A percentile compares a stretch with the other conserved stretches of the same genome.
phyloP scores from a whole-genome alignment of 495 filamentous ascomycete species.

The Neurospora tetraspora region DNA sequence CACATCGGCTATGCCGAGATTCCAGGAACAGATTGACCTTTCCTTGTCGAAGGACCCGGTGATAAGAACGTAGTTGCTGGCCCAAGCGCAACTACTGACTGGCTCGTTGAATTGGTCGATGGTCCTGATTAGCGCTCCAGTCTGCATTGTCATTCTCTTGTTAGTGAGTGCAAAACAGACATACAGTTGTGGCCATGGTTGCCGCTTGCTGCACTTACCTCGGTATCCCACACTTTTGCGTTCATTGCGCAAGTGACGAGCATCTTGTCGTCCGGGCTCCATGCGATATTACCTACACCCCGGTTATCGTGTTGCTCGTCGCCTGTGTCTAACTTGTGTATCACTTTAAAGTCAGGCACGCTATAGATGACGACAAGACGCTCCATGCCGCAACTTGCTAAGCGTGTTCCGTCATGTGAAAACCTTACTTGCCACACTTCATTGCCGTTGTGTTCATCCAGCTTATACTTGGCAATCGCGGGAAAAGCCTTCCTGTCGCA shows the following conservation, averaged over 20 bases:
- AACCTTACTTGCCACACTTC: slow-evolving; percentile 90
- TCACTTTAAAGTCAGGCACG: slow-evolving; percentile 53
- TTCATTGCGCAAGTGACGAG: slow-evolving; percentile 76
- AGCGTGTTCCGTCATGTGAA: slow-evolving; percentile 74
- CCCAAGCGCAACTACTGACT: slow-evolving; percentile 81
- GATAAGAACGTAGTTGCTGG: slow-evolving; percentile 68
- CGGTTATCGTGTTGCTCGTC: slow-evolving; percentile 51
- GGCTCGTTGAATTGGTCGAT: slow-evolving; percentile 65
- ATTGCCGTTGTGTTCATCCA: slow-evolving; percentile 58
- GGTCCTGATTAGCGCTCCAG: slow-evolving; percentile 51
- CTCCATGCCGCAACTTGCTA: slow-evolving; percentile 76
- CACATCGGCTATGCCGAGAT: slow-evolving; percentile 39
- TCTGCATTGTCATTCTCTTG: slow-evolving; percentile 35
- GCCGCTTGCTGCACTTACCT: slow-evolving; percentile 40
- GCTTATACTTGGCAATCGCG: slow-evolving; percentile 48
- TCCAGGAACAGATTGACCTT: slow-evolving; percentile 60
- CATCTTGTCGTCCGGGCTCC: slow-evolving; percentile 85
- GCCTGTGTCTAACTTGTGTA: slow-evolving; percentile 57
- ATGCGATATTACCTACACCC: slow-evolving; percentile 61
- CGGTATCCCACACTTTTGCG: slow-evolving; percentile 70
- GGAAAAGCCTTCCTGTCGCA: slow-evolving; percentile 80
- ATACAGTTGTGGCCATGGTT: neutral
- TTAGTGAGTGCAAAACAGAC: neutral
- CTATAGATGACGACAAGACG: slow-evolving; percentile 73
- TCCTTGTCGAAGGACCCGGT: slow-evolving; percentile 66